Conservation (phyloP, 768 basidiomycete species). For the Tricholoma sp. region DNA sequence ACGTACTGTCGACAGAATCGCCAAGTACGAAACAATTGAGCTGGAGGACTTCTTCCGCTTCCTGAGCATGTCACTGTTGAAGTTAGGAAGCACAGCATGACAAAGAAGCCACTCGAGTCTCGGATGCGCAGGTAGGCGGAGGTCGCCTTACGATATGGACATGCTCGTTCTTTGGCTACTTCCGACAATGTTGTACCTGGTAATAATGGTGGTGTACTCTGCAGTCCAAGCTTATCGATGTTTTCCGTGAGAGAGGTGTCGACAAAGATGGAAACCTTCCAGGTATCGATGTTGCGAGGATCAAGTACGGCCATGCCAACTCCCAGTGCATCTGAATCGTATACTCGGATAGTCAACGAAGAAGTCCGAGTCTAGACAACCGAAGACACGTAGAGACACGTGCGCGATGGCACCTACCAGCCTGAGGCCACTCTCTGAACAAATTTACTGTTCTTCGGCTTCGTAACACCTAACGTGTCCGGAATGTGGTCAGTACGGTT, state of each 20-base stretch:
- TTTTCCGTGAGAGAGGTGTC: background rate
- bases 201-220: background rate
- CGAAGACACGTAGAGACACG: too few species aligned
- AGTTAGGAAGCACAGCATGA: background rate
- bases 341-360: too few species aligned
- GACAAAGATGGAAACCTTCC: background rate
- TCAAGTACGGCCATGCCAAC: background rate
- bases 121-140: background rate
- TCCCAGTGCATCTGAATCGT: too few species aligned
- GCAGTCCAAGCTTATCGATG: background rate
- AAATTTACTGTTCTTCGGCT: too few species aligned
- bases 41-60: background rate
- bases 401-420: too few species aligned
- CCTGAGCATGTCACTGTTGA: background rate
- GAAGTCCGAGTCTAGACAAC: too few species aligned
- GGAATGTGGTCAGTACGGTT: constrained; percentile 2
- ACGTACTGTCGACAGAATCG: background rate
- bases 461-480: background rate
- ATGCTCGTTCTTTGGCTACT: too few species aligned
- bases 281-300: background rate
- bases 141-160: too few species aligned
- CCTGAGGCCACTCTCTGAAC: too few species aligned
- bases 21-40: background rate
- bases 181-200: too few species aligned
- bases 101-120: too few species aligned